Conservation (phyloP, 2,329 filamentous ascomycete genomes). For the Penicillium sp. region DNA sequence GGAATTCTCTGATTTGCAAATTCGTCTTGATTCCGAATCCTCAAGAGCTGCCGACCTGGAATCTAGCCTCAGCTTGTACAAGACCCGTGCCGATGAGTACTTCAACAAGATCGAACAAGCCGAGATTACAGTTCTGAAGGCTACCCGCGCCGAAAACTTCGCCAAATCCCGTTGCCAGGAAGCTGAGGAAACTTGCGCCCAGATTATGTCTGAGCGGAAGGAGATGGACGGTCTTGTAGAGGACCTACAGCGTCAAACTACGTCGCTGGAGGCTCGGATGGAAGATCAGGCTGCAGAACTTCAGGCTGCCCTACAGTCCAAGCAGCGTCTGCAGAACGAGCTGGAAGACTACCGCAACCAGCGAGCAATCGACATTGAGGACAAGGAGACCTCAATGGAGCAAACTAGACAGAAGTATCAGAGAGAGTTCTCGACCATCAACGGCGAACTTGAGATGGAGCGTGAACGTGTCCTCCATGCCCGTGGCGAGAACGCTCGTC, state of each 20-base stretch:
- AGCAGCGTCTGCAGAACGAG: slow-evolving; percentile 94
- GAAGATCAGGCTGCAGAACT: slow-evolving; percentile 92
- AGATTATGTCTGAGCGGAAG: slow-evolving; percentile 88
- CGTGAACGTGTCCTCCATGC: slow-evolving; percentile 87
- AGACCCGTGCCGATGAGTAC: slow-evolving; percentile 90
- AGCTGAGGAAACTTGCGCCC: slow-evolving; percentile 86
- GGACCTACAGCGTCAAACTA: slow-evolving; percentile 85
- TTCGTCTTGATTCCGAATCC: slow-evolving; percentile 84
- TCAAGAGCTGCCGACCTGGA: slow-evolving; percentile 83
- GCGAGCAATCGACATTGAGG: slow-evolving; percentile 92
- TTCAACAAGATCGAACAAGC: slow-evolving; percentile 97
- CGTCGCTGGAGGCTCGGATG: slow-evolving; percentile 85
- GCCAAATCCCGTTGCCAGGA: slow-evolving; percentile 87
- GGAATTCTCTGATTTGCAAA: slow-evolving; percentile 92
- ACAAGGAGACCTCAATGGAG: slow-evolving; percentile 94
- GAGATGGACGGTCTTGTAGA: slow-evolving; percentile 87
- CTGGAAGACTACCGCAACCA: slow-evolving; percentile 96
- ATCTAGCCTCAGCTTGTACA: slow-evolving; percentile 85
- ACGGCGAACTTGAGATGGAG: slow-evolving; percentile 89
- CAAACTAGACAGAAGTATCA: slow-evolving; percentile 98
- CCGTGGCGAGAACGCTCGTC: slow-evolving; percentile 78
- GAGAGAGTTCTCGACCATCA: slow-evolving; percentile 83
- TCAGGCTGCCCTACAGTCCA: slow-evolving; percentile 80
- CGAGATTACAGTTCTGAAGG: slow-evolving; percentile 92
- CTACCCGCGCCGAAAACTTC: slow-evolving; percentile 88